phyloP scores from a whole-genome alignment of 805 yeast species.

The Cyberlindnera mississippiensis region DNA sequence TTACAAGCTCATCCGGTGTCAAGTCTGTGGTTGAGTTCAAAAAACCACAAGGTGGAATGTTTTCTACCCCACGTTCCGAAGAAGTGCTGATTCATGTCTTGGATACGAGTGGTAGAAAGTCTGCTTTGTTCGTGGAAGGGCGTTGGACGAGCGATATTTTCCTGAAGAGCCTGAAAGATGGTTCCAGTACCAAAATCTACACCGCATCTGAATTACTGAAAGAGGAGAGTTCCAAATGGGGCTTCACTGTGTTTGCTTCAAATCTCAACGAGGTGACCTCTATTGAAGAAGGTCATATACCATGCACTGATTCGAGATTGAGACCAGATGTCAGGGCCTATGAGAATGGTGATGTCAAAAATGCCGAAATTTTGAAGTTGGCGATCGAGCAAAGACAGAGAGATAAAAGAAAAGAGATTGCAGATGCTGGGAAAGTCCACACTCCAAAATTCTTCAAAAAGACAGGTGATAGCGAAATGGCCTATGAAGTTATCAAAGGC shows the following conservation, averaged over 20 bases:
- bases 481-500: constrained; percentile 58
- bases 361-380: constrained; percentile 69
- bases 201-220: constrained; percentile 59
- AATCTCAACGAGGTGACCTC: constrained; percentile 73
- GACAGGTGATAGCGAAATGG: constrained; percentile 23
- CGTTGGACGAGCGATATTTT: constrained; percentile 77
- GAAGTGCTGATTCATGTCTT: constrained; percentile 38
- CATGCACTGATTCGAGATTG: constrained; percentile 86
- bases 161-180: constrained; percentile 29
- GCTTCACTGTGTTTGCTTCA: constrained; percentile 82
- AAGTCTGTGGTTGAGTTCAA: constrained; percentile 73
- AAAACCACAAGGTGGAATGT: constrained; percentile 57
- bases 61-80: constrained; percentile 76
- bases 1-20: constrained; percentile 65
- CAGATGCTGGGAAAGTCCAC: constrained; percentile 42
- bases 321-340: constrained; percentile 82
- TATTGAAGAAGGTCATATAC: constrained; percentile 58
- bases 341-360: constrained; percentile 62
- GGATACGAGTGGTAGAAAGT: constrained; percentile 19
- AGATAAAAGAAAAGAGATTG: constrained; percentile 57
- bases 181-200: constrained; percentile 53
- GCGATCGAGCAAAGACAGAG: constrained; percentile 79
- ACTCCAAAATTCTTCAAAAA: constrained; percentile 60
- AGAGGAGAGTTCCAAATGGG: constrained; percentile 63
- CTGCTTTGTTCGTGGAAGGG: constrained; percentile 41